Evolutionary conservation across 2,329 filamentous ascomycete genomes (phyloP), one percentile per base, ranked within the genome.

Genomic region (Trichoderma aggressivum): DNA sequence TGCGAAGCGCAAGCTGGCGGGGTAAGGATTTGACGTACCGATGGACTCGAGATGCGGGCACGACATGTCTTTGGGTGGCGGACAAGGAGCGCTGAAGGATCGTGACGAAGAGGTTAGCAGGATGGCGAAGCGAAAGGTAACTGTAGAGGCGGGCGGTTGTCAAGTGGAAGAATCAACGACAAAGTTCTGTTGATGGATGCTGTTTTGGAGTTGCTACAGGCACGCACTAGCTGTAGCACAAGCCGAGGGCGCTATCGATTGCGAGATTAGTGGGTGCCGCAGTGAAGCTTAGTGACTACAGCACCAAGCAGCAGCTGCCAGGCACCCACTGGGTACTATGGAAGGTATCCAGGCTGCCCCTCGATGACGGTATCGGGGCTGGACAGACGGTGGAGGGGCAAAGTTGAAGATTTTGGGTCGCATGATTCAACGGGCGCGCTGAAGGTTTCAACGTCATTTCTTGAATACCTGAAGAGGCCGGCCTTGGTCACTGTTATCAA

Each of bases 31-130:
- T 58, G 55, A 77, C 80, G 74, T 78, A 84, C 82, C 78, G 68
- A 81, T 74, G n/a, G 83, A 81, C 69, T 84, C 82, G 12, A 86
- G 77, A 75, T 86, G 84, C 55, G 81, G 80, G 75, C 84, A 86
- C 56, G 84, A 80, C 84, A 86, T 86, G 67, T 70, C 43, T 64
- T n/a, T 60, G 36, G 47, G 50, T 3, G 36, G 8, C 21, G 14
- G 3, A 26, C n/a, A 32, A 16, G 7, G 12, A 28, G 14, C 5
- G 18, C 5, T 5, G 5, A 26, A n/a, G 16, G n/a, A 34, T 11
- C 11, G 7, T 14, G 7, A 28, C 18, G 18, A 47, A 12, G 14
- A 16, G 26, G 0, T 0, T 5, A n/a, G 32, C 2, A 6, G 36
- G 7, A 39, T 14, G 14, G 36, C 7, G 16, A 50, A 12, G 47